Evolutionary conservation across 495 filamentous ascomycete genomes (phyloP), one percentile per base, ranked within the genome.

Genomic region (Xylaria palmicola): DNA sequence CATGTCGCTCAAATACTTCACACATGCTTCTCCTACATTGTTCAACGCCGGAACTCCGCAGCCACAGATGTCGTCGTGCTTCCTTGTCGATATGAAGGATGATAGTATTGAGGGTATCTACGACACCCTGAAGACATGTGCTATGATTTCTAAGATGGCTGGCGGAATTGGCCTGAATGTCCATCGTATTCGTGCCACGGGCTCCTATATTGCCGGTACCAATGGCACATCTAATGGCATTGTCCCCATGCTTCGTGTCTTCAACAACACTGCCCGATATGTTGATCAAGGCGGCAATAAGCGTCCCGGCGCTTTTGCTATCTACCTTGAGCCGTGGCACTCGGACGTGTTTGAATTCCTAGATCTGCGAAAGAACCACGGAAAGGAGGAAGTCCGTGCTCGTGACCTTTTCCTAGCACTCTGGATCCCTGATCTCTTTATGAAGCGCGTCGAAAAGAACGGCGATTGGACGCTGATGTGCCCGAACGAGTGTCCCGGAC

Each of bases 101-200:
- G 94, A 98, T 78, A 97, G 93, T 74, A 98, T 98, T 72, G 94
- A 98, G 65, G 94, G 94, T 68, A 98, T 98, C 73, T 98, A 98
- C 71, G 94, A 98, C 66, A 98, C 95, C 19, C 80, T 98, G 65
- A 98, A 98, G 86, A 97, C 92, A 9, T 98, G 94, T 79, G 94
- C 94, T 45, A 91, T 98, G 91, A 98, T 98, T 72, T 98, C 94
- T 63, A 98, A 98, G 87, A 97, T 89, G 77, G 94, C 94, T 61
- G 94, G 94, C 73, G 94, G 94, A 71, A 97, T 98, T 70, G 94
- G 94, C 61, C 79, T 98, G 44, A 97, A 97, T 70, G 86, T 94
- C 41, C 94, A 98, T 79, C 86, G 91, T 62, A 98, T 98, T 64
- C 92, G 94, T 72, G 90, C 94, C 43, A 97, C 95, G 49, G 92